phyloP scores from a whole-genome alignment of 306 rosid species.

The Erythrophleum fordii region DNA sequence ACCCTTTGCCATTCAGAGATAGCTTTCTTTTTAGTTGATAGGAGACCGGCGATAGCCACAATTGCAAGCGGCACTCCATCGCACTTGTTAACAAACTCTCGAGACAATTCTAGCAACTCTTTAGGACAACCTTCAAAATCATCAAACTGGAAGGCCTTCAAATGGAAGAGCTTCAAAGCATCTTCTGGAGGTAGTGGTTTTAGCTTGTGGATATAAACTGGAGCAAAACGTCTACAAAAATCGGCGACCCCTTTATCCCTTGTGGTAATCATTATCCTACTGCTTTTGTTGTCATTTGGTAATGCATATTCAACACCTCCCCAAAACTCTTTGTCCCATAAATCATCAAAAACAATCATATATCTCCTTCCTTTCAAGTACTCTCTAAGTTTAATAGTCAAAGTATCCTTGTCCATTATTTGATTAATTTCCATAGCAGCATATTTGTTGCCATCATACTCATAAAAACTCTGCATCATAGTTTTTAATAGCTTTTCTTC shows the following conservation, averaged over 20 bases:
- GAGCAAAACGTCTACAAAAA: not conserved
- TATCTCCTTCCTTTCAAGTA: not conserved
- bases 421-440: not conserved
- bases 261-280: constrained; percentile 3
- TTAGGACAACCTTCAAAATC: not conserved
- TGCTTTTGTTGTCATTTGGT: not conserved
- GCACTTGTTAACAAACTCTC: constrained; percentile 10
- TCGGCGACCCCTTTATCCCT: not conserved
- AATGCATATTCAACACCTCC: not conserved
- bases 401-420: not conserved
- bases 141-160: not conserved
- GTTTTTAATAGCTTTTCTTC: not conserved
- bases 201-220: not conserved
- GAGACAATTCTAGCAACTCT: not conserved
- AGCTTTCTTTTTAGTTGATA: constrained; percentile 6
- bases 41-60: constrained; percentile 17
- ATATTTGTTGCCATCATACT: not conserved
- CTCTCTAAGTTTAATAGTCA: not conserved
- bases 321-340: not conserved
- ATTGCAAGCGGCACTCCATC: constrained; percentile 31
- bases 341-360: constrained; percentile 24
- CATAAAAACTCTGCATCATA: not conserved
- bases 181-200: not conserved
- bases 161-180: not conserved
- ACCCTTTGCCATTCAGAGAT: constrained; percentile 22